Percentiles rank a stretch among this genome's conserved stretches.
These are phyloP conservation scores for Setaria viridis DNA, from an alignment of 202 grass and related monocot genomes.

Conservation along the genomic window DNA sequence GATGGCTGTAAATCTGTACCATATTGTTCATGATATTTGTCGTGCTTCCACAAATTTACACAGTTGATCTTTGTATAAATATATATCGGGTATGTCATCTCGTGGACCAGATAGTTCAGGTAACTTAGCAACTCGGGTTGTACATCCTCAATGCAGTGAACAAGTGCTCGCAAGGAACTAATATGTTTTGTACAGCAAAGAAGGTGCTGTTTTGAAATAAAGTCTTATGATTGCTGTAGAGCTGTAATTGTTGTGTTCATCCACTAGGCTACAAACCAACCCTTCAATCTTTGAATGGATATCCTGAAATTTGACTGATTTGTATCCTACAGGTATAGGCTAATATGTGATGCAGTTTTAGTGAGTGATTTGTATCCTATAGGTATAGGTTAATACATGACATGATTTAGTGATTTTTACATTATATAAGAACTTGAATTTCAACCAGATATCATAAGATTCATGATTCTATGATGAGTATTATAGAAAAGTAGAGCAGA, in stretches of 20 bases:
- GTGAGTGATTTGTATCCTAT: no score
- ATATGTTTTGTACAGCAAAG: not conserved
- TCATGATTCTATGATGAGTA: not conserved
- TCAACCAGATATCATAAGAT: not conserved
- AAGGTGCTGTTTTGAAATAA: conserved; percentile 1
- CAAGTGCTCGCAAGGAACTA: not conserved
- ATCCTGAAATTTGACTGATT: no score
- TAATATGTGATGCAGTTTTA: no score
- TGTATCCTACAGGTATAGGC: no score
- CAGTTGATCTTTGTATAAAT: not conserved
- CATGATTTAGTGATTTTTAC: no score
- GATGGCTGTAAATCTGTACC: not conserved
- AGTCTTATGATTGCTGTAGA: not conserved
- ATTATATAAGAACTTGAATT: not conserved
- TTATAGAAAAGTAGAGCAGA: not conserved
- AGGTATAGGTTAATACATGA: no score
- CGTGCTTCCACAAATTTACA: not conserved
- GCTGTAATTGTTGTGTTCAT: no score
- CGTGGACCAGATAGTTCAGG: not conserved
- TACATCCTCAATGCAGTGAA: not conserved
- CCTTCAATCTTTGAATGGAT: no score
- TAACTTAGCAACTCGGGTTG: not conserved
- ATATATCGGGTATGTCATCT: not conserved
- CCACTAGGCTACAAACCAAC: no score
- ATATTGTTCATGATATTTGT: not conserved